These are phyloP conservation scores for Amanita fuliginea DNA, from an alignment of 768 basidiomycete species.

Conservation along the genomic window DNA sequence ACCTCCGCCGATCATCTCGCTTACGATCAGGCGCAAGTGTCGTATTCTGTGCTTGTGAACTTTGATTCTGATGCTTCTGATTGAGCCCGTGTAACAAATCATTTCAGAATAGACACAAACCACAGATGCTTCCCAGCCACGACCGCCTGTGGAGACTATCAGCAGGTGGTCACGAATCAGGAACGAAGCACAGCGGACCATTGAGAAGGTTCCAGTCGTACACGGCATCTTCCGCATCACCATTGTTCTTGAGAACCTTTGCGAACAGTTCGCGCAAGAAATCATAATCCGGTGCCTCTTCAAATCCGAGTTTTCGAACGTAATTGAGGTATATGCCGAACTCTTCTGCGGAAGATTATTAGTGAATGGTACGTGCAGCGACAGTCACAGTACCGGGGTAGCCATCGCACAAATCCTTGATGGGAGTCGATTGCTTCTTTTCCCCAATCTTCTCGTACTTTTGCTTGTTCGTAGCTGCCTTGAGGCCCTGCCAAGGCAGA, in stretches of 20 bases:
- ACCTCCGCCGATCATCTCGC: constrained; percentile 59
- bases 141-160: constrained; percentile 46
- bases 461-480: constrained; percentile 99
- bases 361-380: not conserved
- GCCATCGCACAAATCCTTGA: constrained; percentile 94
- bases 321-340: constrained; percentile 99
- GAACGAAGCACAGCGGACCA: constrained; percentile 28
- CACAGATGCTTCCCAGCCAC: constrained; percentile 85
- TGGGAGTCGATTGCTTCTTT: constrained; percentile 98
- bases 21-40: constrained; percentile 44
- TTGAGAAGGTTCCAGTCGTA: constrained; percentile 97
- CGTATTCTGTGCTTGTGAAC: constrained; percentile 53
- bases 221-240: constrained; percentile 84
- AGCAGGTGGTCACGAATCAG: not conserved
- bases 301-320: constrained; percentile 97
- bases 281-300: constrained; percentile 98
- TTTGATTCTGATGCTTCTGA: constrained; percentile 49
- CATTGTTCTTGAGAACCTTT: constrained; percentile 86
- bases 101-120: constrained; percentile 29
- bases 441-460: constrained; percentile 99
- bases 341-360: constrained; percentile 53
- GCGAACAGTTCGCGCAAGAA: constrained; percentile 92
- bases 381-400: constrained; percentile 60
- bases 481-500: constrained; percentile 97
- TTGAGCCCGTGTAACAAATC: constrained; percentile 3